These are phyloP conservation scores for Breynia disticha DNA, from an alignment of 441 rosid genomes.

Conservation along the genomic window DNA sequence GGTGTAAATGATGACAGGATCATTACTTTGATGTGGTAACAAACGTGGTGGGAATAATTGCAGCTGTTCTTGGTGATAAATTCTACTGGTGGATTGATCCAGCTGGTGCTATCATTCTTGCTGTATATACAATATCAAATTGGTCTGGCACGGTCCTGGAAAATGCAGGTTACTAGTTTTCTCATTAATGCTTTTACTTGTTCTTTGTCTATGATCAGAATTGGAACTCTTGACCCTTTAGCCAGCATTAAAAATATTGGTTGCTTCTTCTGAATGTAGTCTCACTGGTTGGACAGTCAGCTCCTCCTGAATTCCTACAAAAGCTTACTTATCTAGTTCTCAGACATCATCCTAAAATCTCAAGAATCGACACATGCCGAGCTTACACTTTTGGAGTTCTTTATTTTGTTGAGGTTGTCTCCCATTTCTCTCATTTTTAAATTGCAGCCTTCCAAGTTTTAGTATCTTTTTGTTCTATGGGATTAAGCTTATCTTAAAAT, in stretches of 20 bases:
- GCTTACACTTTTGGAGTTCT: conserved; percentile 63
- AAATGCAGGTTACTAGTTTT: conserved; percentile 60
- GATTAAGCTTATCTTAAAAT: no score
- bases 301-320: conserved; percentile 51
- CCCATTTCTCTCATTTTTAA: not conserved
- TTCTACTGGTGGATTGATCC: conserved; percentile 68
- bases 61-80: conserved; percentile 57
- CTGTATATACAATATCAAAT: conserved; percentile 51
- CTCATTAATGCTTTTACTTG: no score
- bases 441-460: no score
- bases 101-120: conserved; percentile 51
- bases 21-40: conserved; percentile 68
- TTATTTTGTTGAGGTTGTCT: conserved; percentile 51
- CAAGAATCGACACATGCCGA: conserved; percentile 54
- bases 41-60: conserved; percentile 55
- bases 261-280: conserved; percentile 21
- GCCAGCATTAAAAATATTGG: no score
- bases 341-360: conserved; percentile 35
- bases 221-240: no score
- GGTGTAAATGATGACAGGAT: conserved; percentile 31
- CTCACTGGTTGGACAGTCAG: conserved; percentile 60
- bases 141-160: conserved; percentile 73
- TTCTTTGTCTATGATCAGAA: no score
- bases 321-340: conserved; percentile 53
- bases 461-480: no score